These are phyloP conservation scores for Lactifluus piperatus DNA, from an alignment of 768 basidiomycete genomes.

Conservation along the genomic window DNA sequence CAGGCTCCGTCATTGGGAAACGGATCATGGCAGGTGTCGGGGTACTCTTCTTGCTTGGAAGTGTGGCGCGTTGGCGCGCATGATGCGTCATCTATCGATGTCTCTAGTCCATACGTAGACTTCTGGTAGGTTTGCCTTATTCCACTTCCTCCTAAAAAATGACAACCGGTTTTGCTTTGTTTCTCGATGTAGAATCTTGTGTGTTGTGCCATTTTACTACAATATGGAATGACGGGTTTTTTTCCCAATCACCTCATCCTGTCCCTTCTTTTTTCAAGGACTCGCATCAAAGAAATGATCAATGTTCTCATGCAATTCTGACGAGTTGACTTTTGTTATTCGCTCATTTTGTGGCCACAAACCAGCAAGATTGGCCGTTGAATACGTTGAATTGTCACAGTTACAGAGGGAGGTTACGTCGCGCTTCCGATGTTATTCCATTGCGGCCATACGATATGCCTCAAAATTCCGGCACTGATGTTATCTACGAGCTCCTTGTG, in stretches of 20 bases:
- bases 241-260: no score
- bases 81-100: background rate
- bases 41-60: conserved; percentile 25
- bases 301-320: background rate
- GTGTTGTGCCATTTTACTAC: background rate
- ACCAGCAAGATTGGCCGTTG: background rate
- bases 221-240: no score
- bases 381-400: background rate
- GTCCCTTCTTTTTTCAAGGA: no score
- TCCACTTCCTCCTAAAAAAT: background rate
- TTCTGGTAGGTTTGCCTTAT: background rate
- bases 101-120: background rate
- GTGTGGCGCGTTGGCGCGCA: conserved; percentile 15
- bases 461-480: background rate
- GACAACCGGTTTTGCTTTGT: background rate
- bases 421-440: background rate
- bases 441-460: background rate
- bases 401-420: background rate
- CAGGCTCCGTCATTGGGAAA: conserved; percentile 54
- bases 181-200: background rate
- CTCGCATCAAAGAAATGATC: no score
- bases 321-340: background rate
- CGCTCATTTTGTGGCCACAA: background rate
- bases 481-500: background rate
- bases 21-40: conserved; percentile 54